Evolutionary conservation across 768 basidiomycete species (phyloP).

Genomic region (Psilocybe subaeruginosa): DNA sequence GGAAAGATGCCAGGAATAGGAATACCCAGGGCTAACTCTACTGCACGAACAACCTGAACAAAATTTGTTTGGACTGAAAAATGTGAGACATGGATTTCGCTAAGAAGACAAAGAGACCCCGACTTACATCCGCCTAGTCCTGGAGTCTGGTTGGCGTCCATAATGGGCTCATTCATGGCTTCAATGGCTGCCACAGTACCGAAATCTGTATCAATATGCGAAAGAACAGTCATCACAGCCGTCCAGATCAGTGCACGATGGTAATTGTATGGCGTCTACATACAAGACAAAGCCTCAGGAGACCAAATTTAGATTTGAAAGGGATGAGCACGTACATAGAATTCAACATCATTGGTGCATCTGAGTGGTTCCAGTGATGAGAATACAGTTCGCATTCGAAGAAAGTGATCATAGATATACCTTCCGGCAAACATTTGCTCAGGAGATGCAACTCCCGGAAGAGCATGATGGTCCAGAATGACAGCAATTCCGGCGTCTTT

Average conservation of each 20-base stretch:
- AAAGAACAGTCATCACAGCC: conserved; percentile 73
- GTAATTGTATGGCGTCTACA: conserved; percentile 71
- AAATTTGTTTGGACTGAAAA: conserved; percentile 68
- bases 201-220: conserved; percentile 73
- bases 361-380: conserved; percentile 32
- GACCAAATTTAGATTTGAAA: neutral
- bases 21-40: conserved; percentile 66
- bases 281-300: neutral
- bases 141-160: conserved; percentile 70
- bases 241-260: conserved; percentile 82
- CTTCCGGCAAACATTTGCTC: conserved; percentile 71
- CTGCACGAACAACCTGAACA: conserved; percentile 65
- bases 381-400: neutral
- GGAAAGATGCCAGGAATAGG: conserved; percentile 34
- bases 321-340: conserved; percentile 54
- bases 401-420: conserved; percentile 34
- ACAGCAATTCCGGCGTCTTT: conserved; percentile 63
- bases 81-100: conserved; percentile 1
- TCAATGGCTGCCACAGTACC: conserved; percentile 68
- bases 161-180: conserved; percentile 79
- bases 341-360: conserved; percentile 69
- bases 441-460: conserved; percentile 68
- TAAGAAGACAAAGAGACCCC: neutral
- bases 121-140: conserved; percentile 68
- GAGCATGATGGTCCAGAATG: conserved; percentile 70